Evolutionary conservation across 179 eudicot species (phyloP), one percentile per base, ranked within the genome.

Genomic region (Spergularia azorica): DNA sequence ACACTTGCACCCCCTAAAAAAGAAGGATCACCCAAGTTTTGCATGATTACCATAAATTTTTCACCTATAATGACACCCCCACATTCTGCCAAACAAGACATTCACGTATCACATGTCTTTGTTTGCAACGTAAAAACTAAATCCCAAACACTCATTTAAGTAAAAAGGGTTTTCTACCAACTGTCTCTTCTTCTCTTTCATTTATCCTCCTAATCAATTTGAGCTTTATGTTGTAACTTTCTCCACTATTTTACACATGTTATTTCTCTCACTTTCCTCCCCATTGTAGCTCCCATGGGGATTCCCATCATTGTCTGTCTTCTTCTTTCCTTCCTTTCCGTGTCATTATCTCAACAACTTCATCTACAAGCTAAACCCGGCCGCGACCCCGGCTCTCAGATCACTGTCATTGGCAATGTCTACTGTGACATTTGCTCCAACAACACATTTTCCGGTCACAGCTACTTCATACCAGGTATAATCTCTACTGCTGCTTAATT

Each of bases 351-450:
- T 36, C 65, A 74, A 18, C 76, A 67, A 75, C 78, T 77, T 72
- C 89, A 83, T 63, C 61, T 90, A 55, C 70, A 83, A 38, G 9
- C 61, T 0, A 73, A 79, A 76, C 76, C 86, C 38, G 79, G 74
- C 97, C 13, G 90, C 7, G 48, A 12, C 46, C 20, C 60, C 6
- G 48, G 14, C 39, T 70, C 73, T 70, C 73, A 70, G 73, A 95
- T 95, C 76, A 91, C 94, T 61, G 97, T 95, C 50, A 85, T 90
- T 89, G 99, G 99, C 43, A 83, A 86, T 66, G 99, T 95, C 54
- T 95, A 95, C 82, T 95, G 99, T 72, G 99, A 95, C 74, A 79
- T 85, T 78, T 95, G 99, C 88, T 87, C 93, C 81, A 93, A 90
- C 51, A 91, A 93, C 85, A 79, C 89, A 80, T 95, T 95, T 87